A percentile compares a stretch with the other conserved stretches of the same genome.
These are phyloP conservation scores for Microsporum canis DNA, from an alignment of 2,329 filamentous ascomycete species.

Conservation along the genomic window DNA sequence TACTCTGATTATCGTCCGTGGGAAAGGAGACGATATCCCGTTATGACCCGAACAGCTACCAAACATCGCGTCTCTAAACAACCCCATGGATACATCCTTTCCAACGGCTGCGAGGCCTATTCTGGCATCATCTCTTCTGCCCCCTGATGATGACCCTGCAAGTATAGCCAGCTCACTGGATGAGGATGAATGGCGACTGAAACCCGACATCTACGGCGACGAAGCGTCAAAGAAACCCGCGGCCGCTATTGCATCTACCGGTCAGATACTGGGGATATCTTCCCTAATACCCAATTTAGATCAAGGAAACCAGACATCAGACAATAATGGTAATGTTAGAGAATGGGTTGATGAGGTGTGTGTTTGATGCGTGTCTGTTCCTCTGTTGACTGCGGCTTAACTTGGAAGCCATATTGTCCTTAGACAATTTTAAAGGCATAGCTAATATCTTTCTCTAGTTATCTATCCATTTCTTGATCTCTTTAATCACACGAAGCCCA, in stretches of 20 bases:
- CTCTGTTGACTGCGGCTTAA: background rate
- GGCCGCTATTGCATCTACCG: slow-evolving; percentile 3
- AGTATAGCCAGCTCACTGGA: background rate
- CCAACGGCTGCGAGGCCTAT: slow-evolving; percentile 8
- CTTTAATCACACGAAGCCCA: background rate
- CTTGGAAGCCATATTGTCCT: background rate
- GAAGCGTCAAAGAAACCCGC: background rate
- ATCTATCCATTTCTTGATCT: slow-evolving; percentile 9
- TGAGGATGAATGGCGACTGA: background rate
- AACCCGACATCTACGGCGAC: background rate
- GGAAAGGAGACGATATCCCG: too few species aligned
- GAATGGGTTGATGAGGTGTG: slow-evolving; percentile 7
- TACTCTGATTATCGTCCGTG: too few species aligned
- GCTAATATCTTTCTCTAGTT: background rate
- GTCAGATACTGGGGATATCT: slow-evolving; percentile 1
- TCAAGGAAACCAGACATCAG: slow-evolving; percentile 5
- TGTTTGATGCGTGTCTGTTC: slow-evolving; percentile 4
- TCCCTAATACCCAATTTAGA: background rate
- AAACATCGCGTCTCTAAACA: background rate
- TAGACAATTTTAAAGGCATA: background rate
- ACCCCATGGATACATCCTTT: background rate
- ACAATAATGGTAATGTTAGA: slow-evolving; percentile 7
- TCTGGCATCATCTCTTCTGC: slow-evolving; percentile 12
- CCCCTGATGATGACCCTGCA: background rate
- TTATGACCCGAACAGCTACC: background rate